phyloP scores from a whole-genome alignment of 805 yeast genomes.

The Ogataea zsoltii region DNA sequence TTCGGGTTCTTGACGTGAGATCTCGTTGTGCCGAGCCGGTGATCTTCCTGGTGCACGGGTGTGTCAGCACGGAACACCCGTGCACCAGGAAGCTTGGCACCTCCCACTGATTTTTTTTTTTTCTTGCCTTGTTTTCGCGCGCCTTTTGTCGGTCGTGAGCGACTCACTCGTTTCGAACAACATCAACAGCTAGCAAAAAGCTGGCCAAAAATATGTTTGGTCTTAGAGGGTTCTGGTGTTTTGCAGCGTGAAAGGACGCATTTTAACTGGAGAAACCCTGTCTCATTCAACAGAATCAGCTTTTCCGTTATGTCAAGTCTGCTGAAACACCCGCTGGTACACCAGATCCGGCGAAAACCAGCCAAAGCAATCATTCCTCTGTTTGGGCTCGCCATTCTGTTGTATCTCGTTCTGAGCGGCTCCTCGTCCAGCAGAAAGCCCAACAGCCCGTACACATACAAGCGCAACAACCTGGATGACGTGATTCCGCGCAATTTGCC shows the following conservation, averaged over 20 bases:
- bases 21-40: too few relatives aligned
- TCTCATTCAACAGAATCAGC: too few relatives aligned
- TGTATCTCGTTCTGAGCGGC: slow-evolving; percentile 44
- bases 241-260: too few relatives aligned
- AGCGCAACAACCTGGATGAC: slow-evolving; percentile 43
- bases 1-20: too few relatives aligned
- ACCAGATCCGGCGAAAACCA: slow-evolving; percentile 65
- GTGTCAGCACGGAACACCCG: background rate
- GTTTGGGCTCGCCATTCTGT: slow-evolving; percentile 39
- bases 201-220: too few relatives aligned
- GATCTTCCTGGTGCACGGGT: background rate
- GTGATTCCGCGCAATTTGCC: slow-evolving; percentile 63
- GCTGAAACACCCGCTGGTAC: slow-evolving; percentile 34
- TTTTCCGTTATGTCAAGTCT: slow-evolving; percentile 7
- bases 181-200: background rate
- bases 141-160: too few relatives aligned
- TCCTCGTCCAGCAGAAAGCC: slow-evolving; percentile 25
- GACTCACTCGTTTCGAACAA: background rate
- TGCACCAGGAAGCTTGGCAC: background rate
- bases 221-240: too few relatives aligned
- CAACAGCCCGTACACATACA: slow-evolving; percentile 38
- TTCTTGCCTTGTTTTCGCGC: too few relatives aligned
- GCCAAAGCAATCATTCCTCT: slow-evolving; percentile 48
- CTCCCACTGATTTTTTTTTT: too few relatives aligned
- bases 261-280: too few relatives aligned